A percentile compares a stretch with the other conserved stretches of the same genome.
These are phyloP conservation scores for Trichocomaceae sp. DNA, from an alignment of 2,329 filamentous ascomycete species.

Conservation along the genomic window DNA sequence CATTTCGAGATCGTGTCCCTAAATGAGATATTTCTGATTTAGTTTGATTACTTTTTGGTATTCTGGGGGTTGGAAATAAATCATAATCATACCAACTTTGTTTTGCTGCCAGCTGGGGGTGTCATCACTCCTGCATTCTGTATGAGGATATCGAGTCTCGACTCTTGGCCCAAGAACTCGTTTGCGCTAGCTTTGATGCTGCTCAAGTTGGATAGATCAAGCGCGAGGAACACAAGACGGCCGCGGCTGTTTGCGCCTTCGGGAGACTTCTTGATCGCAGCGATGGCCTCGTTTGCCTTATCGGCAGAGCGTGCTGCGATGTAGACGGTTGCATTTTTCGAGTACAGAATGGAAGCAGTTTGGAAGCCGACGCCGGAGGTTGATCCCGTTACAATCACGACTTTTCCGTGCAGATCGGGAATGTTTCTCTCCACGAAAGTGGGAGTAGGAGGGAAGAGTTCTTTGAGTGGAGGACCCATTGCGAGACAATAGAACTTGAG, in stretches of 20 bases:
- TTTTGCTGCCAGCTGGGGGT: constrained; percentile 28
- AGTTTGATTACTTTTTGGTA: not conserved
- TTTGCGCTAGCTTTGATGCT: constrained; percentile 35
- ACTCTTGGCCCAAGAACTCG: constrained; percentile 31
- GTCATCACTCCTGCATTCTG: constrained; percentile 34
- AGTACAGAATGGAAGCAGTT: constrained; percentile 49
- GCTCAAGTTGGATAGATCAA: constrained; percentile 41
- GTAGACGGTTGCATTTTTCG: constrained; percentile 49
- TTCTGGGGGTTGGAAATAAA: not conserved
- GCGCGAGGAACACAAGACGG: constrained; percentile 38
- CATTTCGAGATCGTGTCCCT: constrained; percentile 34
- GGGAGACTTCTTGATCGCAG: constrained; percentile 30
- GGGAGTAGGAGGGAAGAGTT: not conserved
- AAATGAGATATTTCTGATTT: not conserved
- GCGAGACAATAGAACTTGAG: not conserved
- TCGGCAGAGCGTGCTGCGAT: constrained; percentile 44
- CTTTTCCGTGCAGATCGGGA: constrained; percentile 18
- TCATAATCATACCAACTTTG: constrained; percentile 15
- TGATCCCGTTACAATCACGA: constrained; percentile 47
- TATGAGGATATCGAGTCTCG: constrained; percentile 36
- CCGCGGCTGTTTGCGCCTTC: constrained; percentile 34
- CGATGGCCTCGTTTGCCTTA: constrained; percentile 43
- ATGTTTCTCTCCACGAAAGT: constrained; percentile 1
- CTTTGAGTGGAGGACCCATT: not conserved
- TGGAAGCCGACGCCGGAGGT: constrained; percentile 33